Base-by-base conservation (phyloP, 2,329 filamentous ascomycete genomes). In the Colletotrichum godetiae region DNA sequence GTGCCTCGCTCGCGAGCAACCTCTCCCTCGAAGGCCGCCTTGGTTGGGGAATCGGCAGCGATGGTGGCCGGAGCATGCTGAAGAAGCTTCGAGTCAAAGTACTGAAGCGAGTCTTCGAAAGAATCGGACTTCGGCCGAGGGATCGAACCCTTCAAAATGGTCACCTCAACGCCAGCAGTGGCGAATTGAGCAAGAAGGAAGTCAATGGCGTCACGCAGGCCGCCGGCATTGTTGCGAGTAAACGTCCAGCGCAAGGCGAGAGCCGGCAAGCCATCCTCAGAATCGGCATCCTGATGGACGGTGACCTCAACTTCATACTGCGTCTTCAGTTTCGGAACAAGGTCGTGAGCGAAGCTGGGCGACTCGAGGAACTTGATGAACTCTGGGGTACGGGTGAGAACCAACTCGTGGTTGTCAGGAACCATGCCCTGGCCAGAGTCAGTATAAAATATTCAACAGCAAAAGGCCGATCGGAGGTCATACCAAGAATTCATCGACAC, bases 51-150 rank as follows among this genome's bases (percentile, higher is more conserved):
- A 81, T 98, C 96, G 4, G 94, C 95, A 15, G 91, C 90, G 22
- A 95, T 88, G 1, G 94, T 90, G 5, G 93, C 90, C 46, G 96
- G 95, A 4, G 96, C 95, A 78, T 97, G 95, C 83, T 98, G 97
- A 67, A 99, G 90, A 58, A 99, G 89, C 85, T 98, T 98, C 2
- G 96, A 98, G 81, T 98, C 94, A 80, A 99, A 99, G 86, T 95
- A 98, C 70, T 95, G 96, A 65, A 98, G 88, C 8, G 96, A 97
- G 78, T 99, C 96, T 81, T 99, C 97, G 76, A 99, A 99, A 0
- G 97, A 98, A 82, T 99, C 97, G 1, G 97, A 98, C 86, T 98
- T 98, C 75, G 97, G 97, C n/a, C 97, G 93, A 24, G 96, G 95
- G 76, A 98, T 97, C n/a, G 95, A 92, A 65, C 97, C 97, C 82